Base-by-base conservation (phyloP, 768 basidiomycete genomes). In the Lactifluus piperatus region DNA sequence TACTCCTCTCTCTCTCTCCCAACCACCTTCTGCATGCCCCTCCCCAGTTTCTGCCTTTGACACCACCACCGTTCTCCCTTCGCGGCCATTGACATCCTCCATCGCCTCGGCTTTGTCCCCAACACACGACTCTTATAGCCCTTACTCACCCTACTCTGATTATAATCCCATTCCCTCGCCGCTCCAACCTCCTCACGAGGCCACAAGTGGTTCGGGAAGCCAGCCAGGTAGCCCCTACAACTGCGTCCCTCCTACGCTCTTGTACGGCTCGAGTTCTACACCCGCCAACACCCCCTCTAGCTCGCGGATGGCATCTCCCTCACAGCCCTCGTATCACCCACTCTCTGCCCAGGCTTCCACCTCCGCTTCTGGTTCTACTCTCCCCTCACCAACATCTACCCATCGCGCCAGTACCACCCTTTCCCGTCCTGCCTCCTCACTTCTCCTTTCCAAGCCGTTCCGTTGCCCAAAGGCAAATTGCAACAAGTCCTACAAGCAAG, bases 401-500 rank as follows among this genome's bases (percentile, higher is more conserved):
- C 63, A 74, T 2, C 75, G 76, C 18, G 72, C 77, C 1, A 74
- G 72, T 61, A 76, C 77, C 8, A 76, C 79, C 14, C 76, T 76
- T 58, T 80, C 79, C 32, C 77, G 72, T 10, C 76, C 77, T 62
- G 74, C 81, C 14, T 75, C 84, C 0, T 81, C 84, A 4, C 72
- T 88, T n/a, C 72, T 89, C 39, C 74, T 88, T 50, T 83, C 82
- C 58, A 94, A 94, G 72, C 91, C 92, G 4, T 94, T 93, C 81
- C 80, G 83, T 48, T 97, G 94, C 76, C 94, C 94, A 10, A 94
- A 94, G 71, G 84, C 90, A 0, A 92, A 93, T 64, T 97, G 94
- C 77, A 92, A 90, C 76, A 97, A 97, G 78, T 82, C 82, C 52
- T 97, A 95, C 77, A 95, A 95, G 77, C 93, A 95, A 72, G 91